Percentiles rank a stretch among this genome's conserved stretches.
phyloP scores from a whole-genome alignment of 345 rosid genomes.

The Eucalyptus curtisii region DNA sequence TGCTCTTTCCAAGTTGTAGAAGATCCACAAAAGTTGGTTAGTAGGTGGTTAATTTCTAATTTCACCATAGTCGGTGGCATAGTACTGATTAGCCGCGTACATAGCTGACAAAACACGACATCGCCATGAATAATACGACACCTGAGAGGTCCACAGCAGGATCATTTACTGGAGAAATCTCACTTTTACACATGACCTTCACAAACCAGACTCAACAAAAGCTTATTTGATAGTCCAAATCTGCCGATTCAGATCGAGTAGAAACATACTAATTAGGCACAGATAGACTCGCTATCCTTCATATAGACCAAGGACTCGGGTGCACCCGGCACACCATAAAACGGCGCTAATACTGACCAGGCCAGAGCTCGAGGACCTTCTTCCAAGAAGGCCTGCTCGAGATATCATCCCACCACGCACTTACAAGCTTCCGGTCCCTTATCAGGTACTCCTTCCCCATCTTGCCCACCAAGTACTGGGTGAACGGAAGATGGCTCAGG shows the following conservation, averaged over 20 bases:
- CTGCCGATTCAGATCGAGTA: background rate
- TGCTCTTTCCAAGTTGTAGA: background rate
- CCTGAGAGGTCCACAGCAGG: background rate
- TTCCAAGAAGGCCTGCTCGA: constrained; percentile 58
- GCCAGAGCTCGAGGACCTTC: constrained; percentile 21
- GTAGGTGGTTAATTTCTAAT: background rate
- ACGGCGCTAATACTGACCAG: background rate
- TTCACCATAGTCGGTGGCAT: background rate
- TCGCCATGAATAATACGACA: background rate
- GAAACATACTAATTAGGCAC: background rate
- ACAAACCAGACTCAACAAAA: background rate
- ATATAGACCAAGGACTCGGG: background rate
- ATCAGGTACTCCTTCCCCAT: constrained; percentile 39
- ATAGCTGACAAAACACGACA: background rate
- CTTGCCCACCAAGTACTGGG: constrained; percentile 45
- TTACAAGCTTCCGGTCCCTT: constrained; percentile 44
- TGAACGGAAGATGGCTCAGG: constrained; percentile 48
- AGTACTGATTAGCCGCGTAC: background rate
- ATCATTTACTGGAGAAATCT: background rate
- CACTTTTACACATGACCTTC: background rate
- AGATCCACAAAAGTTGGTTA: background rate
- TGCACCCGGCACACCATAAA: background rate
- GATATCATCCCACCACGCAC: constrained; percentile 60
- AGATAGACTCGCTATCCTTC: background rate
- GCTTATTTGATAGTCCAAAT: background rate